Percentiles rank a stretch among this genome's conserved stretches.
phyloP scores from a whole-genome alignment of 2,329 filamentous ascomycete genomes.

The Hymenoscyphus repandus region DNA sequence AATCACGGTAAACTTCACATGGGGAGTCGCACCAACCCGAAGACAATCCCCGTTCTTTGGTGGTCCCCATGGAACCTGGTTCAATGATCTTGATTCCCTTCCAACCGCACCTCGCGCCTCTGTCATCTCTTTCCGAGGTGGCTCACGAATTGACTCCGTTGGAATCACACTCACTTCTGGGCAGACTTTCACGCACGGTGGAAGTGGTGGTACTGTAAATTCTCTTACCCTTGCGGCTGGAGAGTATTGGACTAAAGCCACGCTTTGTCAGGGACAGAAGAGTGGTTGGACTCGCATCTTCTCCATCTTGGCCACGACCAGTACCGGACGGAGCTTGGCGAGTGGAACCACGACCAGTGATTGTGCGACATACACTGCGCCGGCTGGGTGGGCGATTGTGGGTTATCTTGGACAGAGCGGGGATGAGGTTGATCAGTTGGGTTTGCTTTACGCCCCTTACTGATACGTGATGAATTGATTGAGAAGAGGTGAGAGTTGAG shows the following conservation, averaged over 20 bases:
- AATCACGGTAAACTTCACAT: slow-evolving; percentile 49
- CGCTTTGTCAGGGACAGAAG: slow-evolving; percentile 46
- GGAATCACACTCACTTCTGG: slow-evolving; percentile 44
- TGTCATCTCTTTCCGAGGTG: slow-evolving; percentile 43
- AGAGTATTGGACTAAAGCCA: slow-evolving; percentile 45
- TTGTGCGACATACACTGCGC: slow-evolving; percentile 43
- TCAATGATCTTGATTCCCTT: slow-evolving; percentile 43
- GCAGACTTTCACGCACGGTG: slow-evolving; percentile 46
- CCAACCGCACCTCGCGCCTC: slow-evolving; percentile 32
- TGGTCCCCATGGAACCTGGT: slow-evolving; percentile 47
- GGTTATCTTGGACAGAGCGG: slow-evolving; percentile 47
- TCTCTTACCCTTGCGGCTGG: slow-evolving; percentile 39
- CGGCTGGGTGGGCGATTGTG: slow-evolving; percentile 46
- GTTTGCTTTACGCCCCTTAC: slow-evolving; percentile 41
- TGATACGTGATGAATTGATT: slow-evolving; percentile 17
- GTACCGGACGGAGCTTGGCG: slow-evolving; percentile 39
- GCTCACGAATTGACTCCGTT: slow-evolving; percentile 45
- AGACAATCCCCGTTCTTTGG: slow-evolving; percentile 43
- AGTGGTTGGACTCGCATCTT: slow-evolving; percentile 46
- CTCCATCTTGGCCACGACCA: slow-evolving; percentile 50
- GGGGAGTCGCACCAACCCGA: slow-evolving; percentile 35
- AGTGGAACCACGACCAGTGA: slow-evolving; percentile 42
- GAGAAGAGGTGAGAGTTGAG: background rate
- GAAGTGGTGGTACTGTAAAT: slow-evolving; percentile 41
- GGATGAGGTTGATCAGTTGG: slow-evolving; percentile 52